Percentiles rank a stretch among this genome's conserved stretches.
Conservation (phyloP, 768 basidiomycete species). For the Pleurotus cornucopiae region DNA sequence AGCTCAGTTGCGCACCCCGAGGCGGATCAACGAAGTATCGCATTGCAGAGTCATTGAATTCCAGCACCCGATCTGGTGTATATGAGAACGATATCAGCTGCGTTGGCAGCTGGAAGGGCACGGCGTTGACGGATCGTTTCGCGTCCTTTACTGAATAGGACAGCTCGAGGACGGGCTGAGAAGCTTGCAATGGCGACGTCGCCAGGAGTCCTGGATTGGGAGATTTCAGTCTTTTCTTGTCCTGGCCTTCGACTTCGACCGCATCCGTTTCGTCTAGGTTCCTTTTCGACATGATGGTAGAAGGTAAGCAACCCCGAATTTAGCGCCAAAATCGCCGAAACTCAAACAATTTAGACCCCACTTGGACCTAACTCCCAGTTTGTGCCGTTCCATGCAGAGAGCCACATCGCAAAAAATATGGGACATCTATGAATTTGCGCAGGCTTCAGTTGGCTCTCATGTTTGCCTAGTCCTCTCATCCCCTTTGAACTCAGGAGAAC, state of each 20-base stretch:
- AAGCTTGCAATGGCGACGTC: not conserved
- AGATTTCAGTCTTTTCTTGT: not conserved
- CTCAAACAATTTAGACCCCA: no score
- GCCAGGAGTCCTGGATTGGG: not conserved
- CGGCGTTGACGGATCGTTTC: constrained; percentile 14
- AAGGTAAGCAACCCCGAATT: no score
- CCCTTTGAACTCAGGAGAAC: no score
- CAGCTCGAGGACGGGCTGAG: not conserved
- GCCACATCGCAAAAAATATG: no score
- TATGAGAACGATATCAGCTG: constrained; percentile 74
- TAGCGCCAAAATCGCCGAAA: no score
- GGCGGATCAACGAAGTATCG: constrained; percentile 73
- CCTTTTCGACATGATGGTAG: constrained; percentile 10
- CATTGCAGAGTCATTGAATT: constrained; percentile 66
- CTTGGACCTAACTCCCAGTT: no score
- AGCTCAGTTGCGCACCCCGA: constrained; percentile 53
- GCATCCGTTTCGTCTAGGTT: constrained; percentile 8
- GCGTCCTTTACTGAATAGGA: constrained; percentile 16
- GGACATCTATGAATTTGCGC: no score
- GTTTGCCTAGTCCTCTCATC: no score
- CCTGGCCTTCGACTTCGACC: not conserved
- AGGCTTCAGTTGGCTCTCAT: no score
- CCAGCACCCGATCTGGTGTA: constrained; percentile 46
- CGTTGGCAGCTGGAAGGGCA: constrained; percentile 67
- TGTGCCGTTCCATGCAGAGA: no score